Evolutionary conservation across 805 yeast species (phyloP).

Genomic region (Lipomyces chichibuensis): DNA sequence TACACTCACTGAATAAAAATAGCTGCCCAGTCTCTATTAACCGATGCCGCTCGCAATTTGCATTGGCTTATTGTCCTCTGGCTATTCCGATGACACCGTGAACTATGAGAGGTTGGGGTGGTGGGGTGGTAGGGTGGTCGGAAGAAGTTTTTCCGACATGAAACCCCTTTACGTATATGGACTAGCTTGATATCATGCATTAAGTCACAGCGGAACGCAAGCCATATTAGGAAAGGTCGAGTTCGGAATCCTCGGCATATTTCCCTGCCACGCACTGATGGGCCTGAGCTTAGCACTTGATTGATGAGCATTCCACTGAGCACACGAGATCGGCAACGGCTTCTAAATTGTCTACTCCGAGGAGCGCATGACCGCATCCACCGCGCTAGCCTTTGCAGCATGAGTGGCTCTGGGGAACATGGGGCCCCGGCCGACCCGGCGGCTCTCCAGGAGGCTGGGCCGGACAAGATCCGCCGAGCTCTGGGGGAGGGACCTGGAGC

Average conservation of each 20-base stretch:
- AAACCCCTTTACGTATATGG: background rate
- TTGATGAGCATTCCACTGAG: no score
- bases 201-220: background rate
- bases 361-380: background rate
- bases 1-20: no score
- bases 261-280: background rate
- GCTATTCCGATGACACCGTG: background rate
- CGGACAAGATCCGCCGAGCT: background rate
- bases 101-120: background rate
- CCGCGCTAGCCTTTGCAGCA: background rate
- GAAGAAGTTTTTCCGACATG: background rate
- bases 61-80: background rate
- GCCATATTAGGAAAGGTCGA: background rate
- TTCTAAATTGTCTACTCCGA: background rate
- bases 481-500: background rate
- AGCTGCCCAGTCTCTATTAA: no score
- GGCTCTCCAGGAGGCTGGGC: background rate
- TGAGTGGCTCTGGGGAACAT: background rate
- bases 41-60: background rate
- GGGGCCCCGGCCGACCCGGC: slow-evolving; percentile 1
- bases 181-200: background rate
- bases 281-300: no score
- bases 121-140: background rate
- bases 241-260: background rate
- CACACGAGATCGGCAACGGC: no score